Evolutionary conservation across 352 stramenopile species (phyloP), one percentile per base, ranked within the genome.

Genomic region (Phytopythium mirpurense): DNA sequence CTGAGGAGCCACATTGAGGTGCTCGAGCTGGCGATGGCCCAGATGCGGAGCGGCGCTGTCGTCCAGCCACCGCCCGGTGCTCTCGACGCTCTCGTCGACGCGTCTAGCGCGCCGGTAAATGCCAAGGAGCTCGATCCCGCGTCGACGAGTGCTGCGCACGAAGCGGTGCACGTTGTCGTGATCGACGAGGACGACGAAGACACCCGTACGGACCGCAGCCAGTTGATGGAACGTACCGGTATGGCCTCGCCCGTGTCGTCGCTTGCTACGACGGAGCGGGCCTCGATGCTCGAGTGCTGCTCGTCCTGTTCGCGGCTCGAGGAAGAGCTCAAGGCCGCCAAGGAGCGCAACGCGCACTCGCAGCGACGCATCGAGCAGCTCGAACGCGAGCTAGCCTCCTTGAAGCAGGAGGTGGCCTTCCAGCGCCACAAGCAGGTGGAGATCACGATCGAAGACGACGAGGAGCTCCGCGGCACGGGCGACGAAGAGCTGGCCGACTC

Each of bases 401-500:
- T 54, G 48, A 54, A 46, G 15, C 48, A 0, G 21, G 63, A 24
- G 45, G 63, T 6, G 49, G 52, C 36, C 43, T 65, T 35, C 43
- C 56, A 5, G 37, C 34, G 16, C 18, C 52, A 11, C 23, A 54
- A 53, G 31, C 42, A 11, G 19, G 44, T 24, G 26, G 51, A 27
- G 26, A 36, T 29, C 26, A 16, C 1, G 26, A 48, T 56, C 52
- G 10, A 58, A 62, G 50, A 60, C 71, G 54, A 65, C 72, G 57
- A 74, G 57, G n/a, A 68, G 83, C 16, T 63, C 75, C 21, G 60
- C 75, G 41, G 61, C 74, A 16, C 74, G 75, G 54, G 34, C 23
- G 34, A 50, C 26, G 51, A 50, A n/a, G 31, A 52, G 32, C 27
- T 54, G 32, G 48, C 35, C 35, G 48, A 54, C 35, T 35, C 48